phyloP scores from a whole-genome alignment of 345 rosid species.

The sweet orange (Citrus sinensis) region DNA sequence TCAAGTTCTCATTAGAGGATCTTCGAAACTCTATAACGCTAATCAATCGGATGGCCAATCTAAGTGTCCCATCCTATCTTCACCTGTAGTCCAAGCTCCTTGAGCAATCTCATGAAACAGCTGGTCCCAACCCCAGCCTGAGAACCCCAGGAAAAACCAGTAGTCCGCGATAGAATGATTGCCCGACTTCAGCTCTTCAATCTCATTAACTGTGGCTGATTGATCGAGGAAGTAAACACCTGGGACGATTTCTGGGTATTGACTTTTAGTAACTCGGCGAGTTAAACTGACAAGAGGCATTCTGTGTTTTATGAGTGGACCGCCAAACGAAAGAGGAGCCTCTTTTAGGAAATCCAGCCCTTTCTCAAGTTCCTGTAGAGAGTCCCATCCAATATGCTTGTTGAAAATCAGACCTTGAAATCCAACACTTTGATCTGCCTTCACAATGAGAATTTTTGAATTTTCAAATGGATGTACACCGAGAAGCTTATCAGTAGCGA shows the following conservation, averaged over 20 bases:
- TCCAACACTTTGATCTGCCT: constrained; percentile 46
- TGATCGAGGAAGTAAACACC: constrained; percentile 75
- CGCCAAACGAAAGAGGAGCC: constrained; percentile 69
- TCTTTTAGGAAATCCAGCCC: constrained; percentile 52
- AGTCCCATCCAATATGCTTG: constrained; percentile 73
- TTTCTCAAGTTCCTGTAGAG: constrained; percentile 50
- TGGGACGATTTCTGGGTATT: constrained; percentile 50
- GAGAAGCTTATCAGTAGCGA: constrained; percentile 60
- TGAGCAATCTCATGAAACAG: constrained; percentile 56
- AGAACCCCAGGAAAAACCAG: constrained; percentile 90
- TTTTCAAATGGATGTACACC: constrained; percentile 53
- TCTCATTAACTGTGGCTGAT: constrained; percentile 36
- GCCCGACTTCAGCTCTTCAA: constrained; percentile 48
- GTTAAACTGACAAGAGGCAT: constrained; percentile 67
- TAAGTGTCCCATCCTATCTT: constrained; percentile 24
- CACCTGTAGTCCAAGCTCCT: constrained; percentile 69
- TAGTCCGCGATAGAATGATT: constrained; percentile 42
- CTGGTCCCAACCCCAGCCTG: constrained; percentile 84
- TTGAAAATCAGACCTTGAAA: constrained; percentile 79
- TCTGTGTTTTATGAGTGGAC: constrained; percentile 59
- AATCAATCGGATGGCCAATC: constrained; percentile 53
- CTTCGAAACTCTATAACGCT: not conserved
- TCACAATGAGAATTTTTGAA: constrained; percentile 62
- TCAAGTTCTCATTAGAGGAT: too few species aligned
- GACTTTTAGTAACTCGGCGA: constrained; percentile 29